Base-by-base conservation (phyloP, 2,329 filamentous ascomycete species). In the Penicillium sp. region DNA sequence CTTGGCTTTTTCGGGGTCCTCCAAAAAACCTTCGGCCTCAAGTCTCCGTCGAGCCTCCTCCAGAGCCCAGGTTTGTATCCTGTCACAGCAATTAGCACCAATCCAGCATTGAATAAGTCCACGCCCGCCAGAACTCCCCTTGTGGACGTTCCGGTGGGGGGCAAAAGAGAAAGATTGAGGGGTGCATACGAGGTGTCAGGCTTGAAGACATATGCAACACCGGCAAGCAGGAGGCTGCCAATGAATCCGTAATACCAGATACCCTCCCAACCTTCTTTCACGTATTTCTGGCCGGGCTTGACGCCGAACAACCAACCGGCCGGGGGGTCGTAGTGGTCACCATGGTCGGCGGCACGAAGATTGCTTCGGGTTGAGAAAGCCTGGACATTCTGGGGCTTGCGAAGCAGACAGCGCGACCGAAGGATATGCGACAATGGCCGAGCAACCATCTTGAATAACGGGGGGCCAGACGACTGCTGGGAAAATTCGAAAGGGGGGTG, bases 51-150 rank as follows among this genome's bases (percentile, higher is more conserved):
- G 79, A 36, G 92, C 92, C 73, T 98, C 92, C 71, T 98, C 92
- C 29, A 98, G 80, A 47, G 92, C 92, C 92, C 92, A 98, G 38
- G 90, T 96, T 74, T 96, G 92, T 79, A 98, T 95, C 67, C 92
- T 98, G 57, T 44, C 41, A 14, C 29, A 32, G 30, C 32, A 32
- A 46, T 62, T 28, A 60, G 56, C 41, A 11, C 4, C 11, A 6
- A 4, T n/a, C n/a, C 12, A 27, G 18, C 6, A 11, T 13, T 6
- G 25, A 27, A 4, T 27, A 9, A 5, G 5, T 22, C 18, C 18
- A 22, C 5, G 18, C 18, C 18, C 5, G 18, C 18, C 18, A 22
- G 18, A 22, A 5, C n/a, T n/a, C n/a, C 11, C 22, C 6, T 23
- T 23, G 22, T 6, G 16, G 20, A 10, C n/a, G 9, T 7, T 25